These are phyloP conservation scores for Vanrija pseudolonga DNA, from an alignment of 1,284 basidiomycete genomes.

Conservation along the genomic window DNA sequence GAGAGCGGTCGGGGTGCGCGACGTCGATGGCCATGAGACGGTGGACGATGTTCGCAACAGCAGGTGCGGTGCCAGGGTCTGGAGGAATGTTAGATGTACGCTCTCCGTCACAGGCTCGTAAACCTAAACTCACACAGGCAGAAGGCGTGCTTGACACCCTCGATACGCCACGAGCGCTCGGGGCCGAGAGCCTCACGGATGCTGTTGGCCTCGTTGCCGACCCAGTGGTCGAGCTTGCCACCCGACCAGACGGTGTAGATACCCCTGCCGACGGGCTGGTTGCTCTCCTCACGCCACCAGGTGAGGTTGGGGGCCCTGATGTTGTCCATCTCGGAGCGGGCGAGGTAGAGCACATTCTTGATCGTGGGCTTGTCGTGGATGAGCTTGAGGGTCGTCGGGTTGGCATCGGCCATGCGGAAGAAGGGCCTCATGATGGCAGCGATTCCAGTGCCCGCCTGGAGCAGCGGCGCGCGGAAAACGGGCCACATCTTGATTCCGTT, in stretches of 20 bases:
- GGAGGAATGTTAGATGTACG: too few relatives aligned
- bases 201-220: constrained; percentile 38
- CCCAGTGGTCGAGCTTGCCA: constrained; percentile 43
- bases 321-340: constrained; percentile 41
- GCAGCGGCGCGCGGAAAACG: constrained; percentile 39
- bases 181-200: constrained; percentile 28
- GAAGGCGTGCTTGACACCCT: constrained; percentile 41
- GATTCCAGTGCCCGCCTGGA: constrained; percentile 22
- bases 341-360: constrained; percentile 34
- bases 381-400: constrained; percentile 30
- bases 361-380: constrained; percentile 36
- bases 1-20: too few relatives aligned
- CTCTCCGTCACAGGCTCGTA: too few relatives aligned
- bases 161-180: constrained; percentile 23
- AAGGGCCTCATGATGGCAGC: too few relatives aligned
- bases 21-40: too few relatives aligned
- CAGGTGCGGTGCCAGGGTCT: too few relatives aligned
- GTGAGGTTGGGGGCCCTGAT: constrained; percentile 40
- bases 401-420: constrained; percentile 27
- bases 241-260: constrained; percentile 36
- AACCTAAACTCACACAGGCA: constrained; percentile 35
- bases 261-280: neutral
- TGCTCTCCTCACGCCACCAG: constrained; percentile 28
- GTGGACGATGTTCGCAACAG: neutral
- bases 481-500: constrained; percentile 45